Conservation (phyloP, 805 yeast genomes). For the Kuraishia molischiana region DNA sequence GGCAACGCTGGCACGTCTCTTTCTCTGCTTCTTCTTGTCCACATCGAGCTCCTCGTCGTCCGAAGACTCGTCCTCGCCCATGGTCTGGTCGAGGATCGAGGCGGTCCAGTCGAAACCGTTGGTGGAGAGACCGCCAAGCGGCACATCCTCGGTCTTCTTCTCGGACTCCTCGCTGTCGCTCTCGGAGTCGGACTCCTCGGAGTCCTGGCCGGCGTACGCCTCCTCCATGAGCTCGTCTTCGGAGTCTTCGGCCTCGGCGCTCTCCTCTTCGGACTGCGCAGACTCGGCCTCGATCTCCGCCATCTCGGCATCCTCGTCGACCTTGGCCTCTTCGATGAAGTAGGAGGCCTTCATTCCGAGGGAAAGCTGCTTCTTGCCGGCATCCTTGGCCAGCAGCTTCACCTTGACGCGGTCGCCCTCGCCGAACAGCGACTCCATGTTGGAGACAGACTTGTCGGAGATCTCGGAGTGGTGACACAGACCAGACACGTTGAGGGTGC, state of each 20-base stretch:
- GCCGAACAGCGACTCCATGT: slow-evolving; percentile 59
- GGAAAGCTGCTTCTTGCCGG: slow-evolving; percentile 63
- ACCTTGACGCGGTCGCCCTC: slow-evolving; percentile 91
- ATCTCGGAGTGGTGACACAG: slow-evolving; percentile 81
- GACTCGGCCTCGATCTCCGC: slow-evolving; percentile 21
- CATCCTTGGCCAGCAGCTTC: slow-evolving; percentile 55
- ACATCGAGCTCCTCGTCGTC: slow-evolving; percentile 39
- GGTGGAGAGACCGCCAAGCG: slow-evolving; percentile 56
- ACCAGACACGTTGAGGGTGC: slow-evolving; percentile 69
- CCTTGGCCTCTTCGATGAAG: slow-evolving; percentile 27
- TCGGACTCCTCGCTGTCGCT: slow-evolving; percentile 15
- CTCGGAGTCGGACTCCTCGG: slow-evolving; percentile 18
- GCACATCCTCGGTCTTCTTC: slow-evolving; percentile 12
- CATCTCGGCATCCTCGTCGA: slow-evolving; percentile 20
- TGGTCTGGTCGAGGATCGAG: slow-evolving; percentile 73
- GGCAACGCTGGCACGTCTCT: slow-evolving; percentile 27
- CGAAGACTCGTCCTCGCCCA: slow-evolving; percentile 41
- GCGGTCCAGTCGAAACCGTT: slow-evolving; percentile 97
- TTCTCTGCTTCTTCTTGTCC: slow-evolving; percentile 36
- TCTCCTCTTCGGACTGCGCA: slow-evolving; percentile 13
- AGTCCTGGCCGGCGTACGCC: slow-evolving; percentile 5
- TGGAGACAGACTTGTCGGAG: slow-evolving; percentile 55
- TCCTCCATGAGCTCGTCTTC: slow-evolving; percentile 9
- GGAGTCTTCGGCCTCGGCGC: slow-evolving; percentile 8
- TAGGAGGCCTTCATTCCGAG: slow-evolving; percentile 94